Evolutionary conservation across 306 rosid species (phyloP).

Genomic region (Rosa persica): DNA sequence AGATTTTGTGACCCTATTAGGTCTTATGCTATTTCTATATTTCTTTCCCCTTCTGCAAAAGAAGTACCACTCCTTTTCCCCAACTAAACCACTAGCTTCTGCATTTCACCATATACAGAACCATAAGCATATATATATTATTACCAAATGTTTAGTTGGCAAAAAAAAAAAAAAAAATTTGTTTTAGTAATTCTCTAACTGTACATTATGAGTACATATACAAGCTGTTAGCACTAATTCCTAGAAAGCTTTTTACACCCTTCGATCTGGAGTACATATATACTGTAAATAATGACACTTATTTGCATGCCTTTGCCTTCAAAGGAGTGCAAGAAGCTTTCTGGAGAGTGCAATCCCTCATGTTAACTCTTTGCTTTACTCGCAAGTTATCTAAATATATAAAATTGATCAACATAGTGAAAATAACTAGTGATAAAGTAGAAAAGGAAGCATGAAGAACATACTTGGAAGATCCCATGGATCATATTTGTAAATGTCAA

Average conservation of each 20-base stretch:
- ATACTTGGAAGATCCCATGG: slow-evolving; percentile 38
- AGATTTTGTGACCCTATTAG: slow-evolving; percentile 38
- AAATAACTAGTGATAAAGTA: background rate
- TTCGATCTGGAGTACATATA: background rate
- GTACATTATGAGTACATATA: background rate
- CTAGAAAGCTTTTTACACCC: background rate
- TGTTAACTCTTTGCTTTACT: background rate
- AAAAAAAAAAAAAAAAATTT: background rate
- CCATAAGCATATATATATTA: background rate
- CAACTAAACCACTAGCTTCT: slow-evolving; percentile 29
- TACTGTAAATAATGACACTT: background rate
- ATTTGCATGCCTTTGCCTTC: background rate
- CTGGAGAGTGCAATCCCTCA: background rate
- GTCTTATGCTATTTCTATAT: slow-evolving; percentile 42
- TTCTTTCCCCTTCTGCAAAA: slow-evolving; percentile 42
- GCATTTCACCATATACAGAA: background rate
- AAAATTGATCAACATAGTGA: background rate
- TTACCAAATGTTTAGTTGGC: background rate
- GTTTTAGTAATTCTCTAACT: no score
- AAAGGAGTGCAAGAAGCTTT: background rate
- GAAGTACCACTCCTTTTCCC: slow-evolving; percentile 42
- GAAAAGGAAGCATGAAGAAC: background rate
- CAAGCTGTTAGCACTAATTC: background rate
- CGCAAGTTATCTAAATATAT: background rate
- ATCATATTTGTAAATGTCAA: slow-evolving; percentile 31